Evolutionary conservation across 108 stramenopile genomes (phyloP).

Genomic region (Skeletonema potamos): DNA sequence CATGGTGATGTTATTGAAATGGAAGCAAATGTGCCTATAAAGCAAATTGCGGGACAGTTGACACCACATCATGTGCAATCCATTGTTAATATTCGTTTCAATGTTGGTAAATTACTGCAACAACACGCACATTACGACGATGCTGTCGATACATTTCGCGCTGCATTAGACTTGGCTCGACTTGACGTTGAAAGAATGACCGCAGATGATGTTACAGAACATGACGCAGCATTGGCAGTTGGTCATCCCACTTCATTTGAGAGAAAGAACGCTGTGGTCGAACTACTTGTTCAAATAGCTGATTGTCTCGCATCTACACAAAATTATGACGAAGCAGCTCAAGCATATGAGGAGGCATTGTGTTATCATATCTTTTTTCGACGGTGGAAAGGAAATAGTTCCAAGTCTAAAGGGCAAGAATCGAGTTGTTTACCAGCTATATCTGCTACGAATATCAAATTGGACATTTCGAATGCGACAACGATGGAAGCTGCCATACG

Average conservation of each 20-base stretch:
- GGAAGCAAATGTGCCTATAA: background rate
- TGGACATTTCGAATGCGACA: conserved; percentile 28
- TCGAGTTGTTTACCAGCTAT: conserved; percentile 3
- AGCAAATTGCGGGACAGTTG: conserved; percentile 12
- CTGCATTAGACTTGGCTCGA: conserved; percentile 26
- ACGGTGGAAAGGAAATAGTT: conserved; percentile 4
- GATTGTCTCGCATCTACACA: conserved; percentile 12
- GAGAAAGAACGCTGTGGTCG: conserved; percentile 23
- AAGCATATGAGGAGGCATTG: conserved; percentile 34
- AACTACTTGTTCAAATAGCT: conserved; percentile 29
- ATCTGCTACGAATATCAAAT: conserved; percentile 1
- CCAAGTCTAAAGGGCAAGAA: background rate
- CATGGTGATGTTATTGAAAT: background rate
- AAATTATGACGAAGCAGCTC: conserved; percentile 31
- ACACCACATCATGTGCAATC: conserved; percentile 29
- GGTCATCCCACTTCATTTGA: conserved; percentile 17
- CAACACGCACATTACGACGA: conserved; percentile 17
- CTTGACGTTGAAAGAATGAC: conserved; percentile 23
- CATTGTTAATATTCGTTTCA: conserved; percentile 35
- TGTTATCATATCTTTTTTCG: conserved; percentile 27
- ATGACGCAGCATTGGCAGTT: background rate
- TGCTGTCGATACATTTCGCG: conserved; percentile 11
- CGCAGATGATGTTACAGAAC: background rate
- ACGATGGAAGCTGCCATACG: conserved; percentile 41
- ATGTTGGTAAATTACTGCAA: conserved; percentile 35